Evolutionary conservation across 768 basidiomycete genomes (phyloP).

Genomic region (Pisolithus tinctorius): DNA sequence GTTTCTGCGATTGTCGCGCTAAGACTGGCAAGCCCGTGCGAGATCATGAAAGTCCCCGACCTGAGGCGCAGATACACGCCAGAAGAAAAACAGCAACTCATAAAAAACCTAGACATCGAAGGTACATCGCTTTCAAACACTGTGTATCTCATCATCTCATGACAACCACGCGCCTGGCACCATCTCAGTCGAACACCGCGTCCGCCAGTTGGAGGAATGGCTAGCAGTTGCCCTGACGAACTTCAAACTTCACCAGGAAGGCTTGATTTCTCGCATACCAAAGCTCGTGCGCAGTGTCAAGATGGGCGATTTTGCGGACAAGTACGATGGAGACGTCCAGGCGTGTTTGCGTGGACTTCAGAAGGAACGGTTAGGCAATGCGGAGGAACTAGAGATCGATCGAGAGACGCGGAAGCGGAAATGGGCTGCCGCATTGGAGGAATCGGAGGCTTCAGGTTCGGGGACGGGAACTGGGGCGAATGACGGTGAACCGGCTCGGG

Average conservation of each 20-base stretch:
- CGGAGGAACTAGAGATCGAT: conserved; percentile 52
- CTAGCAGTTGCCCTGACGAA: conserved; percentile 67
- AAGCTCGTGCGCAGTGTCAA: conserved; percentile 65
- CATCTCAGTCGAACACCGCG: conserved; percentile 61
- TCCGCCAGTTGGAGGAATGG: conserved; percentile 68
- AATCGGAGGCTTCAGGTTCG: conserved; percentile 37
- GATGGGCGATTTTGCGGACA: conserved; percentile 72
- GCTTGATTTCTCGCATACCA: conserved; percentile 66
- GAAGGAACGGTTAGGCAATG: conserved; percentile 49
- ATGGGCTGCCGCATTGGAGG: conserved; percentile 61
- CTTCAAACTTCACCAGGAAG: conserved; percentile 70
- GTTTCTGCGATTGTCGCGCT: not conserved
- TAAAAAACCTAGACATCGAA: conserved; percentile 77
- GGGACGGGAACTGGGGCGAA: conserved; percentile 22
- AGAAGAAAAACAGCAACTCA: conserved; percentile 70
- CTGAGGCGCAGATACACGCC: conserved; percentile 37
- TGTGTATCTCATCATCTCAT: not conserved
- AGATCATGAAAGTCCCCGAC: not conserved
- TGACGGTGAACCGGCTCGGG: conserved; percentile 36
- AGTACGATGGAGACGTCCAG: conserved; percentile 72
- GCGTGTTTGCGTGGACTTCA: conserved; percentile 63
- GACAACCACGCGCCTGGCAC: not conserved
- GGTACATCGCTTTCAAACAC: conserved; percentile 31
- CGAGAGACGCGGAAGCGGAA: conserved; percentile 68
- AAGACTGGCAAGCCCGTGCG: not conserved